Percentiles rank a stretch among this genome's conserved stretches.
phyloP scores from a whole-genome alignment of 2,329 filamentous ascomycete species.

The Remersonia thermophila region DNA sequence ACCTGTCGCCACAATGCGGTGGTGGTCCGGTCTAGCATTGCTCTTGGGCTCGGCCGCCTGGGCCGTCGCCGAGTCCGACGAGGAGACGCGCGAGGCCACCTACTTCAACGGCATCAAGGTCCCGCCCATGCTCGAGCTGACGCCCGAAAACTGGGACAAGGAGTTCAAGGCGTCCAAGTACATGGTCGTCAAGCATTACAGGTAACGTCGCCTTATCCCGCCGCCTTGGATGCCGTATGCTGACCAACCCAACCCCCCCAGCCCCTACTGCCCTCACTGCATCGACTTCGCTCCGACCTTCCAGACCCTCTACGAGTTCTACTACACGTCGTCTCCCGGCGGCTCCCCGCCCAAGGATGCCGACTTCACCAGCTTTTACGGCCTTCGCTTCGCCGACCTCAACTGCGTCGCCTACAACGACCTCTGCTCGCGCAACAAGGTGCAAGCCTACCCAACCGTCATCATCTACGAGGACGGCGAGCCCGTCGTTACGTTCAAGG shows the following conservation, averaged over 20 bases:
- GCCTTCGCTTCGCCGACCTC: conserved; percentile 75
- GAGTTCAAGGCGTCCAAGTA: conserved; percentile 42
- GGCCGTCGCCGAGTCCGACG: conserved; percentile 22
- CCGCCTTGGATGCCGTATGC: conserved; percentile 1
- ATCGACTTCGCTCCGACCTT: conserved; percentile 67
- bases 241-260: conserved; percentile 23
- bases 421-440: conserved; percentile 55
- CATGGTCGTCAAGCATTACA: conserved; percentile 52
- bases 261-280: conserved; percentile 60
- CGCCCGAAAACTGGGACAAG: conserved; percentile 42
- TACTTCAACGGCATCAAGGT: conserved; percentile 56
- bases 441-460: conserved; percentile 65
- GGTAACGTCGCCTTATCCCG: conserved; percentile 31
- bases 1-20: conserved; percentile 3
- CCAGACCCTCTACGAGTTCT: conserved; percentile 92
- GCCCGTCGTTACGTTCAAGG: conserved; percentile 48
- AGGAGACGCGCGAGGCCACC: conserved; percentile 33
- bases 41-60: conserved; percentile 34
- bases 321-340: conserved; percentile 71
- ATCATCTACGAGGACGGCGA: conserved; percentile 70
- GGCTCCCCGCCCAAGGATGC: conserved; percentile 40
- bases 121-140: conserved; percentile 51
- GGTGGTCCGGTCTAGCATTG: conserved; percentile 14
- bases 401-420: conserved; percentile 80
- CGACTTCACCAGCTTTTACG: conserved; percentile 68